A percentile compares a stretch with the other conserved stretches of the same genome.
phyloP scores from a whole-genome alignment of 306 rosid genomes.

The Oxytropis ochrocephala region DNA sequence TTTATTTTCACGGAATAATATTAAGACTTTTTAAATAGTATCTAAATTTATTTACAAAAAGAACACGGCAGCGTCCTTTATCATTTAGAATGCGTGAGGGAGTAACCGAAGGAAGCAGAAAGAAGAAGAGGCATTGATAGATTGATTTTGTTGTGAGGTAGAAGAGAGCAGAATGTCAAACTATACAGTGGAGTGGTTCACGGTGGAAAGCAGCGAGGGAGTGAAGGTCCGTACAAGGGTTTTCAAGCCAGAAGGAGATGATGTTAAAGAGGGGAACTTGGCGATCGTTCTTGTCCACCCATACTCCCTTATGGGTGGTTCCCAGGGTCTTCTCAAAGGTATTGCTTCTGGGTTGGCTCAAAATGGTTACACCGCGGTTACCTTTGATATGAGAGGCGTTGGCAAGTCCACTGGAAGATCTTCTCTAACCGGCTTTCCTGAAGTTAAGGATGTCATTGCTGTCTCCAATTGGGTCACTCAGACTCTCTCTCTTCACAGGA shows the following conservation, averaged over 20 bases:
- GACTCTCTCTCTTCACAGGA: conserved; percentile 27
- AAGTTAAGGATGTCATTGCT: conserved; percentile 67
- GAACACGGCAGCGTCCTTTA: too few species aligned
- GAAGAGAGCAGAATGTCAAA: conserved; percentile 22
- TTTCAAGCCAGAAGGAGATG: conserved; percentile 49
- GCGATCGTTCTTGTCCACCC: conserved; percentile 88
- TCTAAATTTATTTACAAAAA: too few species aligned
- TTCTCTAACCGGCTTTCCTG: conserved; percentile 76
- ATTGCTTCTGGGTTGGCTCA: conserved; percentile 67
- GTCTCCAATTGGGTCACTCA: conserved; percentile 59
- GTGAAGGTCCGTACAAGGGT: conserved; percentile 61
- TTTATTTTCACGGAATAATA: too few species aligned
- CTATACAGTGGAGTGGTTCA: conserved; percentile 45
- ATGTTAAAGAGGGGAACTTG: conserved; percentile 3
- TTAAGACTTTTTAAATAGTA: too few species aligned
- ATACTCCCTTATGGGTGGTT: conserved; percentile 81
- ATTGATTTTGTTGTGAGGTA: too few species aligned
- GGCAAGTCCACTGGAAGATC: conserved; percentile 70
- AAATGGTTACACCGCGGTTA: conserved; percentile 51
- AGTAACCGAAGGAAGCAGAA: too few species aligned
- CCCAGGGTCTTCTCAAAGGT: conserved; percentile 78
- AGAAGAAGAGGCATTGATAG: too few species aligned
- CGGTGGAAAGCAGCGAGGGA: conserved; percentile 59
- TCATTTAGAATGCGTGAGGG: too few species aligned
- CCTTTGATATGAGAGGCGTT: conserved; percentile 90